A percentile compares a stretch with the other conserved stretches of the same genome.
Evolutionary conservation across 306 rosid genomes (phyloP).

Genomic region (Castanopsis chinensis): DNA sequence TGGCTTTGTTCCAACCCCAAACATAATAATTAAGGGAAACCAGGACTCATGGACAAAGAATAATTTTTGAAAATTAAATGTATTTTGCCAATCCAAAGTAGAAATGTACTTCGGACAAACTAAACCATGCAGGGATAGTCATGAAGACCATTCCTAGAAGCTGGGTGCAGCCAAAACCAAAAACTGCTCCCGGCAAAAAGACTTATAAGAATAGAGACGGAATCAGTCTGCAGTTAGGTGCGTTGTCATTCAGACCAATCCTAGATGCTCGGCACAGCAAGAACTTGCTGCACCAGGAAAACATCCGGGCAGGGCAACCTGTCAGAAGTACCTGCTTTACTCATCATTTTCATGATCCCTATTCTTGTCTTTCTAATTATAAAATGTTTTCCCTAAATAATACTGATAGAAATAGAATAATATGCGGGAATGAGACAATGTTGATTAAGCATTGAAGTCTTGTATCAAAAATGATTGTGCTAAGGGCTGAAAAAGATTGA

Average conservation of each 20-base stretch:
- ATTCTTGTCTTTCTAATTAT: constrained; percentile 16
- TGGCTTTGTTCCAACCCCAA: not conserved
- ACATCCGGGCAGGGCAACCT: constrained; percentile 32
- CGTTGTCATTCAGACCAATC: constrained; percentile 33
- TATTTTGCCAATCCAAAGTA: not conserved
- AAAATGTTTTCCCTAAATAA: not conserved
- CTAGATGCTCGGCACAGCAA: constrained; percentile 42
- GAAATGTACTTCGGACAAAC: not conserved
- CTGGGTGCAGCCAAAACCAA: not conserved
- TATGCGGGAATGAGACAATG: not conserved
- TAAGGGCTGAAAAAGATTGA: not conserved
- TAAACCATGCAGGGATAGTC: not conserved
- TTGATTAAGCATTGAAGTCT: not conserved
- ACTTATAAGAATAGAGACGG: constrained; percentile 29
- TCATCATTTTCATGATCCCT: constrained; percentile 50
- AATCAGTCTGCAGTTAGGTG: constrained; percentile 36
- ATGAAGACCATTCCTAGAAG: not conserved
- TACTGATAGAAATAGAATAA: not conserved
- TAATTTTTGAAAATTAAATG: not conserved
- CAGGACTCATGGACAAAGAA: not conserved
- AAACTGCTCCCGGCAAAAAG: not conserved
- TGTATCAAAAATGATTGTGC: not conserved
- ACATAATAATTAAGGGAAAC: not conserved
- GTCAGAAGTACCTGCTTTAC: constrained; percentile 55
- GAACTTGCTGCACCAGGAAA: constrained; percentile 45